A percentile compares a stretch with the other conserved stretches of the same genome.
These are phyloP conservation scores for Hylodesmum podocarpum DNA, from an alignment of 306 rosid species.

Conservation along the genomic window DNA sequence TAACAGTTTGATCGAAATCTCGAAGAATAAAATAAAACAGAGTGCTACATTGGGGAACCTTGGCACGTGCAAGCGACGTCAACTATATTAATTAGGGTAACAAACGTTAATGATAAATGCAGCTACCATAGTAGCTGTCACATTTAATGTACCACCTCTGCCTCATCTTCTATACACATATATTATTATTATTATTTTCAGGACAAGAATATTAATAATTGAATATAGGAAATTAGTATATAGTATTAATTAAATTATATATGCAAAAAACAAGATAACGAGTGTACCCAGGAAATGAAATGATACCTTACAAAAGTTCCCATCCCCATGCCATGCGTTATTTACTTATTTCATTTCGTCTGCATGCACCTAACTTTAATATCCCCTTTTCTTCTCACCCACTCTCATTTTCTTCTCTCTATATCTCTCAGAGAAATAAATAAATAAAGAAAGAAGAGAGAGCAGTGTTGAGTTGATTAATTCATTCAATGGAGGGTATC, in stretches of 20 bases:
- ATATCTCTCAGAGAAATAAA: background rate
- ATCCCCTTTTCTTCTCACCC: background rate
- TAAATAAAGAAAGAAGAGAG: no score
- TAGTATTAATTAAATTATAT: background rate
- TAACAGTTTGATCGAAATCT: no score
- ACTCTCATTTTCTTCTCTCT: background rate
- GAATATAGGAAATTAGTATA: no score
- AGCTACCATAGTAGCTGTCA: background rate
- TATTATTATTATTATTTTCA: no score
- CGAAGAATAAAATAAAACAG: no score
- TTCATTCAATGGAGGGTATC: conserved; percentile 68
- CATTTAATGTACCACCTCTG: background rate
- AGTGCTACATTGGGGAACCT: no score
- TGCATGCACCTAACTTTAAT: conserved; percentile 31
- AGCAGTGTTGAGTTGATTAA: background rate
- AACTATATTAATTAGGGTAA: background rate
- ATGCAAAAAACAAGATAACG: background rate
- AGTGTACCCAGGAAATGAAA: no score
- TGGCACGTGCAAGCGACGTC: background rate
- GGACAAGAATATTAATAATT: background rate
- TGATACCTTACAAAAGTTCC: background rate
- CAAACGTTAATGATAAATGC: background rate
- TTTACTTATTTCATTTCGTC: no score
- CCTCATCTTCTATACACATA: background rate
- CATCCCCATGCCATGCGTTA: background rate